phyloP scores from a whole-genome alignment of 169 alveolate species.

The Eimeria acervulina region DNA sequence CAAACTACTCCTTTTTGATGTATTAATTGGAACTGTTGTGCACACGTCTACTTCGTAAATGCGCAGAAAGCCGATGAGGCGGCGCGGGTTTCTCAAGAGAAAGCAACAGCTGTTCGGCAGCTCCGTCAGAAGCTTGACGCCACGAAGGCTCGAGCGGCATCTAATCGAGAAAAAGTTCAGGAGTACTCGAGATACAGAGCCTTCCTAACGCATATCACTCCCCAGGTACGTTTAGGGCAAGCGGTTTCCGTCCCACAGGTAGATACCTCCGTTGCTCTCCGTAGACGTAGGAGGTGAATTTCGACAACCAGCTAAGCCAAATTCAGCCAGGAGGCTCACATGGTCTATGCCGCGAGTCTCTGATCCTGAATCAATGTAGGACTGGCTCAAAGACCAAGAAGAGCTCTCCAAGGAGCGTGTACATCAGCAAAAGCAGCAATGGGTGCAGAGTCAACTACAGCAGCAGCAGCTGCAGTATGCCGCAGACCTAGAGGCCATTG shows the following conservation, averaged over 20 bases:
- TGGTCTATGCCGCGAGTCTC: background rate
- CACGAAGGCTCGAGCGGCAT: slow-evolving; percentile 61
- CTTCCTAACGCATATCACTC: slow-evolving; percentile 86
- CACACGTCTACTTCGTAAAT: background rate
- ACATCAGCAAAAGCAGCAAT: slow-evolving; percentile 36
- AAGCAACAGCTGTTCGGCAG: slow-evolving; percentile 74
- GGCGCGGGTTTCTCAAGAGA: slow-evolving; percentile 77
- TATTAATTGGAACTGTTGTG: background rate
- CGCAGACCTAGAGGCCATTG: slow-evolving; percentile 45
- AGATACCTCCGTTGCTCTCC: background rate
- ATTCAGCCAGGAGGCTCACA: background rate
- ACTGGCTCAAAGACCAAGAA: slow-evolving; percentile 79
- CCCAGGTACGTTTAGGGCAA: slow-evolving; percentile 79
- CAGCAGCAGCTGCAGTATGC: slow-evolving; percentile 66
- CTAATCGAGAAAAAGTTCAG: slow-evolving; percentile 84
- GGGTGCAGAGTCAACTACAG: slow-evolving; percentile 74
- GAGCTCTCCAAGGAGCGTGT: slow-evolving; percentile 43
- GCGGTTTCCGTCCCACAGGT: background rate
- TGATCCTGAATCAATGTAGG: background rate
- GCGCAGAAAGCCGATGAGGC: slow-evolving; percentile 82
- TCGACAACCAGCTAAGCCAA: background rate
- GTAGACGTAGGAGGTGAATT: background rate
- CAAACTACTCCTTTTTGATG: background rate
- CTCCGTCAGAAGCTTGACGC: slow-evolving; percentile 68
- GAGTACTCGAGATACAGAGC: slow-evolving; percentile 83